A percentile compares a stretch with the other conserved stretches of the same genome.
Conservation (phyloP, 345 rosid species). For the Syzygium oleosum region DNA sequence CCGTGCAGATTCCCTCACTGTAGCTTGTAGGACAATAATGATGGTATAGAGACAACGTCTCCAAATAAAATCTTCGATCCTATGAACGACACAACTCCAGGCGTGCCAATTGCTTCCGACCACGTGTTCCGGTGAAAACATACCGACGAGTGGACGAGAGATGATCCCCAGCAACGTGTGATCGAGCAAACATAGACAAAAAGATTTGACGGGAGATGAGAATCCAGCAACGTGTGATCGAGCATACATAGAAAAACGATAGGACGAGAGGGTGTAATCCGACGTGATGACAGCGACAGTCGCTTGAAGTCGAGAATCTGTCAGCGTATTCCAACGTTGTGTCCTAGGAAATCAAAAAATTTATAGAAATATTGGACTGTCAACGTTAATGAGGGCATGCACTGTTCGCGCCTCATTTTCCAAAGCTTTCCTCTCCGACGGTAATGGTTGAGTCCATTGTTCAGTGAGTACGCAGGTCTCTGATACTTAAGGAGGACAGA, state of each 20-base stretch:
- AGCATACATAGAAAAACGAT: background rate
- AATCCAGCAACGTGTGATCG: background rate
- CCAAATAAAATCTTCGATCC: background rate
- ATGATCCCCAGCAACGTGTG: background rate
- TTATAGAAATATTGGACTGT: background rate
- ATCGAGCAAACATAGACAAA: background rate
- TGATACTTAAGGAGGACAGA: background rate
- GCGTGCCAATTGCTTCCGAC: background rate
- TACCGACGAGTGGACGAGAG: background rate
- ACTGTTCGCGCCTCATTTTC: background rate
- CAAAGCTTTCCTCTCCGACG: background rate
- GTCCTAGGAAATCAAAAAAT: background rate
- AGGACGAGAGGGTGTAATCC: background rate
- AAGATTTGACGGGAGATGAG: background rate
- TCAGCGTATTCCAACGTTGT: background rate
- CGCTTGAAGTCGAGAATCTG: background rate
- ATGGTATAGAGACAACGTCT: background rate
- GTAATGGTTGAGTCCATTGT: background rate
- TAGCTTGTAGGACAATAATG: background rate
- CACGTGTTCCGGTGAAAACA: background rate
- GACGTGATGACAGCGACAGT: background rate
- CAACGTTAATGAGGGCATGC: background rate
- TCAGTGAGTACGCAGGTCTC: background rate
- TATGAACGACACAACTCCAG: background rate
- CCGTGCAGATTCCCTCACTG: fast-evolving